Evolutionary conservation across 768 basidiomycete species (phyloP).

Genomic region (Hydnomerulius pinastri): DNA sequence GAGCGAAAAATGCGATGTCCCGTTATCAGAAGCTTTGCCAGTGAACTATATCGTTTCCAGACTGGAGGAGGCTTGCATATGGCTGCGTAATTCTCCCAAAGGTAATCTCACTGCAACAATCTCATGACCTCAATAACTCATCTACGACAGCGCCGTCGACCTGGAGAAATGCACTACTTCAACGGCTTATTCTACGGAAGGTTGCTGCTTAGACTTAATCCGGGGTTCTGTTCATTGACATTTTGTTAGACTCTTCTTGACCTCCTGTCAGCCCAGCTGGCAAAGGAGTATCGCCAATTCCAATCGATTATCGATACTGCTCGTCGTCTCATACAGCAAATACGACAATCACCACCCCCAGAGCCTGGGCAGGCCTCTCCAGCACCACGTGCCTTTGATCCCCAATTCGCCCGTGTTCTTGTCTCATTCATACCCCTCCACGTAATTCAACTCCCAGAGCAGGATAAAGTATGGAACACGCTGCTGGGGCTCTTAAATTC

Average conservation of each 20-base stretch:
- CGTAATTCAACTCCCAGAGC: slow-evolving; percentile 51
- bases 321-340: slow-evolving; percentile 15
- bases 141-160: slow-evolving; percentile 40
- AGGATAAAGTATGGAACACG: slow-evolving; percentile 52
- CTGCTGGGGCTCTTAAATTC: slow-evolving; percentile 53
- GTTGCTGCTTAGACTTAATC: slow-evolving; percentile 30
- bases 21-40: slow-evolving; percentile 65
- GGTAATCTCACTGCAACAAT: slow-evolving; percentile 29
- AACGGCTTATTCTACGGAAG: slow-evolving; percentile 60
- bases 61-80: slow-evolving; percentile 62
- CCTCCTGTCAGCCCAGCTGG: slow-evolving; percentile 24
- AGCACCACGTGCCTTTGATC: slow-evolving; percentile 61
- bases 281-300: slow-evolving; percentile 27
- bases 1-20: slow-evolving; percentile 83
- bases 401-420: slow-evolving; percentile 63
- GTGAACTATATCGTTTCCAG: slow-evolving; percentile 51
- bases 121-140: slow-evolving; percentile 4
- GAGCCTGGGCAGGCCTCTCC: slow-evolving; percentile 46
- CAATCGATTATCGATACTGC: slow-evolving; percentile 18
- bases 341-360: slow-evolving; percentile 31
- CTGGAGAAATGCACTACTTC: slow-evolving; percentile 53
- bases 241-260: slow-evolving; percentile 25
- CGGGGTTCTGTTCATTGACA: slow-evolving; percentile 5
- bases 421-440: slow-evolving; percentile 70
- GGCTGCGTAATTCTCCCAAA: slow-evolving; percentile 52